These are phyloP conservation scores for Sapria himalayana DNA, from an alignment of 345 rosid species.

Conservation along the genomic window DNA sequence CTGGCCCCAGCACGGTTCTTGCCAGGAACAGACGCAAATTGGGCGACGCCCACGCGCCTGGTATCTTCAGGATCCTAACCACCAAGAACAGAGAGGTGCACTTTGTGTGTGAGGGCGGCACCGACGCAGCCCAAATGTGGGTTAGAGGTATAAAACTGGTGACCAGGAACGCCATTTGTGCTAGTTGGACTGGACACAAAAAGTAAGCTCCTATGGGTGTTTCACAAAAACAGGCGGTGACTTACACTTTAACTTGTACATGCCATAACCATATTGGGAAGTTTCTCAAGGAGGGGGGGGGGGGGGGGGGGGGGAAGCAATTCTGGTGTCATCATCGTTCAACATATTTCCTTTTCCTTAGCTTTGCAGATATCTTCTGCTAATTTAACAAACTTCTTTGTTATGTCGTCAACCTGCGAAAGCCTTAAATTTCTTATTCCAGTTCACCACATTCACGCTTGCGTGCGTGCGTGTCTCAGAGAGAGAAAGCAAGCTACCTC, in stretches of 20 bases:
- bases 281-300: no score
- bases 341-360: conserved; percentile 89
- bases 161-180: conserved; percentile 29
- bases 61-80: conserved; percentile 54
- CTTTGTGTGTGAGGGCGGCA: conserved; percentile 59
- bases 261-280: no score
- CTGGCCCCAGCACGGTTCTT: conserved; percentile 39
- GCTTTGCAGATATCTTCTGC: conserved; percentile 85
- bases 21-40: conserved; percentile 24
- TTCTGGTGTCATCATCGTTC: no score
- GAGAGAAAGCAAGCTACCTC: conserved; percentile 65
- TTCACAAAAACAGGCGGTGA: no score
- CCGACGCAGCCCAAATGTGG: conserved; percentile 71
- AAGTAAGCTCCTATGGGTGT: no score
- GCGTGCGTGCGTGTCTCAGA: no score
- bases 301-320: no score
- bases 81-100: conserved; percentile 58
- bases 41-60: conserved; percentile 21
- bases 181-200: conserved; percentile 4
- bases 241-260: no score
- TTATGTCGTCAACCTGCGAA: conserved; percentile 54
- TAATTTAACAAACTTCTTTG: conserved; percentile 60
- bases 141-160: conserved; percentile 82
- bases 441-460: no score
- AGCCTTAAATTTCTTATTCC: no score